Evolutionary conservation across 75 land plant genomes (phyloP), one percentile per base, ranked within the genome.

Genomic region (Cunninghamia lanceolata): DNA sequence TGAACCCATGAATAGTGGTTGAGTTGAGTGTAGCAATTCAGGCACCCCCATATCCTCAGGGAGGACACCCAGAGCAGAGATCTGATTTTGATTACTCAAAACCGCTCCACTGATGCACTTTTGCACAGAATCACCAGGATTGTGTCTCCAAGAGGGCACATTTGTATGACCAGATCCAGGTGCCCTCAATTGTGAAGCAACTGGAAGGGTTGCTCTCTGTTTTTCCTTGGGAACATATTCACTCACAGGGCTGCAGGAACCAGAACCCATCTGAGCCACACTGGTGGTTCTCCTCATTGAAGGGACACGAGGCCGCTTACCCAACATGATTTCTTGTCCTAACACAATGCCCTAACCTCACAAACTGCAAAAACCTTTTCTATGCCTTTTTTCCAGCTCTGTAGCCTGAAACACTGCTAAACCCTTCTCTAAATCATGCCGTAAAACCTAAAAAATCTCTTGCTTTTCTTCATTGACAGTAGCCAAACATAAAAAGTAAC

Each of bases 221-320:
- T 79, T 79, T 42, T 79, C 50, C n/a, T 79, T 28, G 25, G 0
- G 30, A 11, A 21, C 28, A 19, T 25, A 21, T 32, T 80, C 82
- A 8, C 82, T 80, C 46, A n/a, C 14, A 80, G 82, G 50, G 30
- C 3, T 43, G 30, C 21, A 43, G n/a, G 82, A 80, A n/a, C 47
- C 45, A 16, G 50, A 42, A 43, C 50, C 82, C 50, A 95, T 86
- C 88, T 89, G 89, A 15, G 94, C 86, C 91, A 95, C 83, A 88
- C 94, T 95, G n/a, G 91, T 89, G 14, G 92, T 95, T 52, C 92
- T 84, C 86, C 87, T 90, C 91, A 95, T 91, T 15, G 92, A 76
- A 13, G 89, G 85, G 21, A 59, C 66, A 17, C 95, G 82, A 8
- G 91, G 85, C 36, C 92, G 84, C 88, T 93, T 94, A 16, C 94